phyloP scores from a whole-genome alignment of 352 stramenopile genomes.

The Pythium utonaiense region DNA sequence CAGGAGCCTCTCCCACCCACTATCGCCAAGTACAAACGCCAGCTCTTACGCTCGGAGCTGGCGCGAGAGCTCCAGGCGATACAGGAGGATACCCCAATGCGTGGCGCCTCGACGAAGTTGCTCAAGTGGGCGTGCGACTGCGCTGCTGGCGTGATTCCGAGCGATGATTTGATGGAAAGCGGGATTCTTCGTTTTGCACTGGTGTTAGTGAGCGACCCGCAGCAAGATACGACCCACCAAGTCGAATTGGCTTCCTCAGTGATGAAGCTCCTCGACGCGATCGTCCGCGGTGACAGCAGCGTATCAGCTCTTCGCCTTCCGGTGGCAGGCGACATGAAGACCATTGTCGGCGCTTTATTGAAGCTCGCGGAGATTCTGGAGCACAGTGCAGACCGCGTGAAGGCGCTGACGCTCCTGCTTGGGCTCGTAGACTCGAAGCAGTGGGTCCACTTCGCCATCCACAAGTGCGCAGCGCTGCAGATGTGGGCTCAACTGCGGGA shows the following conservation, averaged over 20 bases:
- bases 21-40: not conserved
- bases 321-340: not conserved
- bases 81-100: not conserved
- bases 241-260: not conserved
- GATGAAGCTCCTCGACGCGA: not conserved
- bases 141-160: not conserved
- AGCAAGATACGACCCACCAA: not conserved
- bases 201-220: not conserved
- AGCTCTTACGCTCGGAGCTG: not conserved
- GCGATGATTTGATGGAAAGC: not conserved
- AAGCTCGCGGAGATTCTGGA: not conserved
- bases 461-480: slow-evolving; percentile 8
- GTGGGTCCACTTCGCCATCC: slow-evolving; percentile 3
- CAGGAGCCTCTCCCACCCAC: not conserved
- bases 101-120: not conserved
- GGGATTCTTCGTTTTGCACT: not conserved
- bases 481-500: not conserved
- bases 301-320: not conserved
- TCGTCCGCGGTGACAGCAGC: not conserved
- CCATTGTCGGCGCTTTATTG: not conserved
- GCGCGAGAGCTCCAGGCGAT: not conserved
- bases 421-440: slow-evolving; percentile 3
- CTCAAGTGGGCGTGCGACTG: not conserved
- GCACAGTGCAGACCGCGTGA: not conserved
- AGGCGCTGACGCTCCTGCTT: not conserved